Percentiles rank a stretch among this genome's conserved stretches.
phyloP scores from a whole-genome alignment of 2,329 filamentous ascomycete genomes.

The Fusarium acutatum region DNA sequence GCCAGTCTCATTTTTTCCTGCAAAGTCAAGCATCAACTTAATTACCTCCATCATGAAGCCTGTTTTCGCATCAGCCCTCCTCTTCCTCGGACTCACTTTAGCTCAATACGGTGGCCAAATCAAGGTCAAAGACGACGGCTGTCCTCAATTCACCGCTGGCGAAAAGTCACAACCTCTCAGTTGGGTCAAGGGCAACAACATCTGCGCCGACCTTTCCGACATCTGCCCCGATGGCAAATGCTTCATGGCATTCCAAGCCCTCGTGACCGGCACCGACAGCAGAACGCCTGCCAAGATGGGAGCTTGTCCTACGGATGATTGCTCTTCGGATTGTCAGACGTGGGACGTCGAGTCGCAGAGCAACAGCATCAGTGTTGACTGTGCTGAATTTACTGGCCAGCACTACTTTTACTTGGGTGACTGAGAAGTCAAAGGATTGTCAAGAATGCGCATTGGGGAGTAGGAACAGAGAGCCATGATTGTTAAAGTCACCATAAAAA shows the following conservation, averaged over 20 bases:
- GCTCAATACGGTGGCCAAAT: slow-evolving; percentile 12
- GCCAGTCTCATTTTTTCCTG: too few species aligned
- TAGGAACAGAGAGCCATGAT: background rate
- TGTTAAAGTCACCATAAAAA: background rate
- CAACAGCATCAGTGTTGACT: background rate
- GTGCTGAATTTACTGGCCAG: slow-evolving; percentile 2
- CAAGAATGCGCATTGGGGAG: background rate
- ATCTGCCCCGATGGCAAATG: slow-evolving; percentile 3
- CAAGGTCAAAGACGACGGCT: background rate
- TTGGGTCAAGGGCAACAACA: background rate
- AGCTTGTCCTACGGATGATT: background rate
- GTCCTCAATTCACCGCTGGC: background rate
- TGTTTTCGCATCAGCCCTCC: background rate
- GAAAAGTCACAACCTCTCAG: background rate
- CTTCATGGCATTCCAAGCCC: slow-evolving; percentile 1
- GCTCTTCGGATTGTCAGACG: background rate
- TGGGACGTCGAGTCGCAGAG: background rate
- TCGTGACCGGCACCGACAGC: background rate
- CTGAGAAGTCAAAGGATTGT: background rate
- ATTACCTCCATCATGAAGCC: background rate
- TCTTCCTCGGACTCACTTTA: background rate
- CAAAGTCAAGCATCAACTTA: accelerated
- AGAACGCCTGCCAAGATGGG: background rate
- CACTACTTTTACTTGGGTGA: slow-evolving; percentile 8
- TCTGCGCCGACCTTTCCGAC: slow-evolving; percentile 2